A percentile compares a stretch with the other conserved stretches of the same genome.
phyloP scores from a whole-genome alignment of 1,284 basidiomycete genomes.

The Boletus smithii region DNA sequence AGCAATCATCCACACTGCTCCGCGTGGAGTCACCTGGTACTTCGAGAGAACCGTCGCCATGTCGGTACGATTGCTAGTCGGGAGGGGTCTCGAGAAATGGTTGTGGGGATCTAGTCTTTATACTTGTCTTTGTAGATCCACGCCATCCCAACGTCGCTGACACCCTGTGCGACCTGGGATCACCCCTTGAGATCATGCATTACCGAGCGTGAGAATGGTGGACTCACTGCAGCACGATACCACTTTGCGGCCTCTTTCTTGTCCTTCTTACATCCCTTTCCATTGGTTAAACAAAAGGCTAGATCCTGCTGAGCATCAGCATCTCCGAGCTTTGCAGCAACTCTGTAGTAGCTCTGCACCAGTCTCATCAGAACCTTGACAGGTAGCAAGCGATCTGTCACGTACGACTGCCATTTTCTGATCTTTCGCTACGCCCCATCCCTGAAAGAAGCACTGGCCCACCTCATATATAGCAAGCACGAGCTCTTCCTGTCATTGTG shows the following conservation, averaged over 20 bases:
- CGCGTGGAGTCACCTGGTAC: conserved; percentile 14
- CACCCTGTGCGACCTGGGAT: conserved; percentile 66
- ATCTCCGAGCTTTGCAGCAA: conserved; percentile 83
- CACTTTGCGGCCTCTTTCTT: conserved; percentile 83
- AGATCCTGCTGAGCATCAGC: conserved; percentile 84
- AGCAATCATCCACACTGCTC: conserved; percentile 12
- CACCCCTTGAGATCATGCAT: conserved; percentile 1
- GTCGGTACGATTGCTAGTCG: not conserved
- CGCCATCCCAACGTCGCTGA: conserved; percentile 75
- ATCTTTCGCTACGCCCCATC: conserved; percentile 86
- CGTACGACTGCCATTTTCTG: conserved; percentile 80
- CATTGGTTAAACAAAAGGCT: conserved; percentile 81
- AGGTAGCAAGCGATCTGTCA: conserved; percentile 19
- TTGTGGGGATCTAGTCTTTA: conserved; percentile 18
- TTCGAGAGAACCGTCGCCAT: conserved; percentile 4
- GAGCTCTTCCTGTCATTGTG: conserved; percentile 58
- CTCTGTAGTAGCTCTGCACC: conserved; percentile 74
- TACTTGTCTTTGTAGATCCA: conserved; percentile 88
- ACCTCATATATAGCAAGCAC: conserved; percentile 90
- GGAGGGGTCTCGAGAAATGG: not conserved
- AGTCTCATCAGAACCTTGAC: conserved; percentile 2
- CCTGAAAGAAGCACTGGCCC: conserved; percentile 88
- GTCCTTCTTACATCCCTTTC: conserved; percentile 88
- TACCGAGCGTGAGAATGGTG: not conserved
- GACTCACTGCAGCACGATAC: conserved; percentile 79